Base-by-base conservation (phyloP, 2,329 filamentous ascomycete species). In the Colletotrichum gloeosporioides region DNA sequence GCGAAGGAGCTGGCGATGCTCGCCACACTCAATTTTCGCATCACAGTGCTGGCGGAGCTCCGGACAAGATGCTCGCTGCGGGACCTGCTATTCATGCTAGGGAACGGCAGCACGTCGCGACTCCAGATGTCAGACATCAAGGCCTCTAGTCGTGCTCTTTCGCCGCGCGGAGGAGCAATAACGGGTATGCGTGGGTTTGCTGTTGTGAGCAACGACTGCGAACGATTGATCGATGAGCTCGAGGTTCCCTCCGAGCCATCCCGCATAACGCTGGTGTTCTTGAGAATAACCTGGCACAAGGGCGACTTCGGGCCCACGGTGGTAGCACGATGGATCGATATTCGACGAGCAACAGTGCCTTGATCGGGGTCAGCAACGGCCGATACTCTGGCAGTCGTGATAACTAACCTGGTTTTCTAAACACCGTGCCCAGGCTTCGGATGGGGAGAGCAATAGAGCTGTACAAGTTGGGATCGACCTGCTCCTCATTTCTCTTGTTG, bases 11-110 rank as follows among this genome's bases (percentile, higher is more conserved):
- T 93, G 16, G 94, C 90, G 78, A 97, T 94, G 83, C 93, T 96
- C 65, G 94, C 93, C 81, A 95, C 93, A 84, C 95, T 98, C 78
- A 98, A 90, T 82, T 96, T 98, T 69, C 96, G 91, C 87, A 98
- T 98, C 81, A 98, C 92, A 1, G 95, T 95, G 44, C 95, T 95
- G 15, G 96, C 95, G n/a, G 94, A 95, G 55, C 91, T 92, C 67
- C 94, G 90, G 63, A 97, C 93, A 5, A 95, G 87, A 81, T 94
- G 92, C 80, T 98, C 92, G 80, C 94, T 86, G 86, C 92, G 84
- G 83, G 91, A 83, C 86, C 92, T 84, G 84, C 83, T 88, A 36
- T 90, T 91, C 91, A 98, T 96, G 2, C 95, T 95, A 18, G 96
- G 95, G 81, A 94, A 97, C 1, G 96, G 95, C 57, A 98, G 86